Percentiles rank a stretch among this genome's conserved stretches.
Evolutionary conservation across 2,329 filamentous ascomycete genomes (phyloP).

Genomic region (Colletotrichum ledebouriae): DNA sequence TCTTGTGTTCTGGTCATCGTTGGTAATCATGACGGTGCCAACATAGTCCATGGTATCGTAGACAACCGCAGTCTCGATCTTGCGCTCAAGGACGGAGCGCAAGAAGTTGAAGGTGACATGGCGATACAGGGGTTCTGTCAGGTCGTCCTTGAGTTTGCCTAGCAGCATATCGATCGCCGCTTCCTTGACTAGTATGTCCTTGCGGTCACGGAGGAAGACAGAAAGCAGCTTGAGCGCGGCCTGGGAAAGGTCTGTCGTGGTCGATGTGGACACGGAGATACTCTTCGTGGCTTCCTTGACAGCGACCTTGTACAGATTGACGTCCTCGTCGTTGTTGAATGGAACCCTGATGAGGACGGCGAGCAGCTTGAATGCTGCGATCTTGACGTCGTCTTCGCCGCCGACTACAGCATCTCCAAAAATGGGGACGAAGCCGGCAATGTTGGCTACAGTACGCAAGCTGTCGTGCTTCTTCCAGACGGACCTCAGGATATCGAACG

Average conservation of each 20-base stretch:
- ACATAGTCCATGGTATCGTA: constrained; percentile 94
- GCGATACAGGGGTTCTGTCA: constrained; percentile 92
- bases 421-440: constrained; percentile 88
- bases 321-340: constrained; percentile 76
- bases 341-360: constrained; percentile 88
- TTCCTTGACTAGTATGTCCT: constrained; percentile 82
- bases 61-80: constrained; percentile 85
- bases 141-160: constrained; percentile 84
- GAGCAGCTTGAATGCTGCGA: constrained; percentile 87
- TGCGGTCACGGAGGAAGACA: constrained; percentile 84
- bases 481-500: constrained; percentile 86
- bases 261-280: constrained; percentile 82
- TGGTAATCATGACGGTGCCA: constrained; percentile 93
- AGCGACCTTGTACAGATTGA: constrained; percentile 78
- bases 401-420: constrained; percentile 88
- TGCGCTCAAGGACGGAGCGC: constrained; percentile 86
- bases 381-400: constrained; percentile 92
- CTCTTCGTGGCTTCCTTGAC: constrained; percentile 86
- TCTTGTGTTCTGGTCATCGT: constrained; percentile 88
- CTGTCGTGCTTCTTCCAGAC: constrained; percentile 89
- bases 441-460: constrained; percentile 82
- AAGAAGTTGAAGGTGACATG: constrained; percentile 96
- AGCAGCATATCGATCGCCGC: constrained; percentile 86
- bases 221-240: constrained; percentile 90
- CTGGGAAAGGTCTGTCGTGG: constrained; percentile 86